Evolutionary conservation across 2,329 filamentous ascomycete genomes (phyloP), one percentile per base, ranked within the genome.

Genomic region (Cyanodermella asteris): DNA sequence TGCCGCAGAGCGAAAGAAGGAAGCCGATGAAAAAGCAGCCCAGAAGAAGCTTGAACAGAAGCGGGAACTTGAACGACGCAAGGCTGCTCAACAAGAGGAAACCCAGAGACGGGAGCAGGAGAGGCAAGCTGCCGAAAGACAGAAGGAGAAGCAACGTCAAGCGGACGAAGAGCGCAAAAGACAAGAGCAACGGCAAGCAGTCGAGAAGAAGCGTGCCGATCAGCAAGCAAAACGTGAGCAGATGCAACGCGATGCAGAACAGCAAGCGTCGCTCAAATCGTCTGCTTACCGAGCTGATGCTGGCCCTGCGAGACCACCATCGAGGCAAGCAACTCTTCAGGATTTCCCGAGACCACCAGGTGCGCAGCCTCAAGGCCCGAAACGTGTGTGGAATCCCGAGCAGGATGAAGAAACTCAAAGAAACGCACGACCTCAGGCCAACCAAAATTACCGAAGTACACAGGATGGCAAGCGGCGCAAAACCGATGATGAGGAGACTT

Each of bases 11-110:
- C 72, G 70, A 40, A 82, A 81, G 47, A 84, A 74, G 42, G 80
- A 21, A 5, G 31, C 66, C 43, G 81, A 91, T 38, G 78, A 90
- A 42, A 67, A 70, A 23, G 76, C 81, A 34, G 66, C 68, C 9
- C 71, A 81, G 38, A 67, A 72, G 24, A 84, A 78, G 40, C 70
- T 72, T 6, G 76, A 90, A 12, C 70, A 73, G 18, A 91, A 90
- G 48, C 64, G 70, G 10, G 77, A 90, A 38, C 53, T 75, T 17
- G 80, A 91, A 42, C 69, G 74, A 23, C 80, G 81, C 50, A 63
- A 74, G 30, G 64, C 65, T 23, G 66, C 64, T 18, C 49, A 55
- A 15, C 64, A 64, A 27, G 58, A 64, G 26, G 71, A 78, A 34
- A 52, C 54, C 10, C 68, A 73, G 33, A 59, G 57, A 20, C 65